Evolutionary conservation across 164 flowering plant species (phyloP).

Genomic region (Hamamelis virginiana): DNA sequence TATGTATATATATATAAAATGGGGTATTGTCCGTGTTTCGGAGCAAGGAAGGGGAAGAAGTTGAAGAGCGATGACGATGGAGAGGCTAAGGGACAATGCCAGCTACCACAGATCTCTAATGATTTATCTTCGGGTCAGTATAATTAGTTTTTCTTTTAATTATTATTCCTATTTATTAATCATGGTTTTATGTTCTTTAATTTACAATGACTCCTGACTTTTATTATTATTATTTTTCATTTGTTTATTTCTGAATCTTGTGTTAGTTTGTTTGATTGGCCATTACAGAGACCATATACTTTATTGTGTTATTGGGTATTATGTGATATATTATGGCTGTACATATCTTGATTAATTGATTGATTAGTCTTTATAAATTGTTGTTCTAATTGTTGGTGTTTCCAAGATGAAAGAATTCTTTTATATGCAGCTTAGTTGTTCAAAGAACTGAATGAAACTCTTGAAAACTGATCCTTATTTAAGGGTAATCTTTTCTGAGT

Average conservation of each 20-base stretch:
- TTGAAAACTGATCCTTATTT: too few relatives aligned
- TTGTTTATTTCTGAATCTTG: too few relatives aligned
- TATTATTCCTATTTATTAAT: too few relatives aligned
- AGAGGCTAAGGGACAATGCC: not conserved
- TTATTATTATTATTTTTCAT: not conserved
- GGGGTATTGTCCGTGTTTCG: slow-evolving; percentile 18
- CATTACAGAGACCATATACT: not conserved
- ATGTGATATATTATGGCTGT: not conserved
- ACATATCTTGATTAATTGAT: too few relatives aligned
- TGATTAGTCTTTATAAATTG: too few relatives aligned
- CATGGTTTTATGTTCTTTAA: not conserved
- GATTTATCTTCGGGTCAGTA: not conserved
- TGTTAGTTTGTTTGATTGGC: not conserved
- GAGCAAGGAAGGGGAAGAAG: slow-evolving; percentile 4
- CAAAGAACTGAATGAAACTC: too few relatives aligned
- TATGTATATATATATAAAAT: not conserved
- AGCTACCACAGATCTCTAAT: not conserved
- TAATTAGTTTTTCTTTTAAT: too few relatives aligned
- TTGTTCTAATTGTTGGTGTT: too few relatives aligned
- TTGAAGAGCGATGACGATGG: not conserved
- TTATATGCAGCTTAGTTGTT: too few relatives aligned
- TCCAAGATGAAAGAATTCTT: too few relatives aligned
- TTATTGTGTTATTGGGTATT: not conserved
- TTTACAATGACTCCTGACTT: not conserved
- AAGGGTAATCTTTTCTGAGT: too few relatives aligned